Percentiles rank a stretch among this genome's conserved stretches.
Conservation (phyloP, 1,139 yeast species). For the Candida glucosophila region DNA sequence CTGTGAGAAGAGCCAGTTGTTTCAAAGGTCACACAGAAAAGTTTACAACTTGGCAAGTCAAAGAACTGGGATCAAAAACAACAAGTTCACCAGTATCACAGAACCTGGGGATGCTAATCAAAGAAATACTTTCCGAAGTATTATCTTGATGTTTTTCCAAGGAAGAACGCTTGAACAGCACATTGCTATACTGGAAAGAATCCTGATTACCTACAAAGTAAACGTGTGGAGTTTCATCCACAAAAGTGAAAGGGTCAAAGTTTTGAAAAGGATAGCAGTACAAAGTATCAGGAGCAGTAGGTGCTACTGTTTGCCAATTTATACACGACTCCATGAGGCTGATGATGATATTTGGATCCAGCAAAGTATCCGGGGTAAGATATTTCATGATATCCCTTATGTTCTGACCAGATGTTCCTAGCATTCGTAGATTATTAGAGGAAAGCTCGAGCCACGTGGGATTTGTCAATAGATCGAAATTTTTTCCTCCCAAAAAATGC, state of each 20-base stretch:
- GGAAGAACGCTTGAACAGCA: no score
- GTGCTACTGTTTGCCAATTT: constrained; percentile 80
- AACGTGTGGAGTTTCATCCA: constrained; percentile 68
- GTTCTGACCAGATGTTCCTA: constrained; percentile 83
- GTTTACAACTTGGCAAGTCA: constrained; percentile 47
- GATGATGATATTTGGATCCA: constrained; percentile 21
- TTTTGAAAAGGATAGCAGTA: constrained; percentile 83
- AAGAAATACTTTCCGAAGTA: constrained; percentile 28
- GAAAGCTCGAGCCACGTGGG: constrained; percentile 58
- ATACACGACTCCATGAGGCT: constrained; percentile 62
- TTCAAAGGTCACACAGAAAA: no score
- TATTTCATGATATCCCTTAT: constrained; percentile 71
- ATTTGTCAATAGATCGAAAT: constrained; percentile 52
- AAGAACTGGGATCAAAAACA: constrained; percentile 49
- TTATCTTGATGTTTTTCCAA: no score
- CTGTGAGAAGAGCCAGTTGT: no score
- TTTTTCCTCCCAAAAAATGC: constrained; percentile 29
- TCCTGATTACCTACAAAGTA: constrained; percentile 84
- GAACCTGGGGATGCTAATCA: constrained; percentile 70
- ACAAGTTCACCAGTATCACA: constrained; percentile 59
- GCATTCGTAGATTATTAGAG: constrained; percentile 42
- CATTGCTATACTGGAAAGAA: no score
- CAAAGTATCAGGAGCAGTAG: constrained; percentile 94
- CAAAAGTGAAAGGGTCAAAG: constrained; percentile 70
- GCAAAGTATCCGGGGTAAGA: constrained; percentile 15